Percentiles rank a stretch among this genome's conserved stretches.
Evolutionary conservation across 805 yeast species (phyloP).

Genomic region (Barnettozyma sucrosica): DNA sequence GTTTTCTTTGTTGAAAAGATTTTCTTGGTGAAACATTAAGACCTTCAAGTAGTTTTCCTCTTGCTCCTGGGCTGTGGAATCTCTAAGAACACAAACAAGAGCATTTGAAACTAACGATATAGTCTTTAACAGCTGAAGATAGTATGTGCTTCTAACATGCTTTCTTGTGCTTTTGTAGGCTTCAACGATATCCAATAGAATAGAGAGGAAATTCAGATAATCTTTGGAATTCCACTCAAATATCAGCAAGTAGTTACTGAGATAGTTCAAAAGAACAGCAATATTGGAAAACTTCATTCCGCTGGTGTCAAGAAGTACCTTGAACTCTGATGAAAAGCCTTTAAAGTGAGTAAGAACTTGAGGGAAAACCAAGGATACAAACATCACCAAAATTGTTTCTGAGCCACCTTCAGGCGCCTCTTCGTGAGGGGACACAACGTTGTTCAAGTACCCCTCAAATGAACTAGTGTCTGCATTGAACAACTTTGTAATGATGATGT

Average conservation of each 20-base stretch:
- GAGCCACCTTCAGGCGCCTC: constrained; percentile 5
- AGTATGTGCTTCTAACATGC: constrained; percentile 13
- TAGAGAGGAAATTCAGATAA: constrained; percentile 23
- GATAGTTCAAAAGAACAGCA: constrained; percentile 16
- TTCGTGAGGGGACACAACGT: constrained; percentile 12
- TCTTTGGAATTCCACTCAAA: constrained; percentile 25
- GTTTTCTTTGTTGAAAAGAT: constrained; percentile 26
- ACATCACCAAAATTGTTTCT: constrained; percentile 16
- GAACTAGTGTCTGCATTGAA: constrained; percentile 19
- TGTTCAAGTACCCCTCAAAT: constrained; percentile 17
- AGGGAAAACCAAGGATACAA: constrained; percentile 25
- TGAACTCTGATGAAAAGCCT: constrained; percentile 26
- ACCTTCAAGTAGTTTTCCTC: constrained; percentile 26
- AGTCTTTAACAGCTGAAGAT: constrained; percentile 15
- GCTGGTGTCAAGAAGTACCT: constrained; percentile 13
- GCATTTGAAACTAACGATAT: constrained; percentile 15
- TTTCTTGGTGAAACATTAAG: constrained; percentile 28
- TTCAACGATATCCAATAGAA: constrained; percentile 20
- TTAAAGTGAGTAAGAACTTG: constrained; percentile 25
- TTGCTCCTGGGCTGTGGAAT: constrained; percentile 18
- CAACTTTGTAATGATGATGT: constrained; percentile 31
- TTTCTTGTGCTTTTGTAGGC: constrained; percentile 18
- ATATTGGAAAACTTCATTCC: constrained; percentile 19
- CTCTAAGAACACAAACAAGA: constrained; percentile 17
- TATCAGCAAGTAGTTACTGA: constrained; percentile 18